Percentiles rank a stretch among this genome's conserved stretches.
Conservation (phyloP, 2,329 filamentous ascomycete genomes). For the Leptodontidium sp. region DNA sequence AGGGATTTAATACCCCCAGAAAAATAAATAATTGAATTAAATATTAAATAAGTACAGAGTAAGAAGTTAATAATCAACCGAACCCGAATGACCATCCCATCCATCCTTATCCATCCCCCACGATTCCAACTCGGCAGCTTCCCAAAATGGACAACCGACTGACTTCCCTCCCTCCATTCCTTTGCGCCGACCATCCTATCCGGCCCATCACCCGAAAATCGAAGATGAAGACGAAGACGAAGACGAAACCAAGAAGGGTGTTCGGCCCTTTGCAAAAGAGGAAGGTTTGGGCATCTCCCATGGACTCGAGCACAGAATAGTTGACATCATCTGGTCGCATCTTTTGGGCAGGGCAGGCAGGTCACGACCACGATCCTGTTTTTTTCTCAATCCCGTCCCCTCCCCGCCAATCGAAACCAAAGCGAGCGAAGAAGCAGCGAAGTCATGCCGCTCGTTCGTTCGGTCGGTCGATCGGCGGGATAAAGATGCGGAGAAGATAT, state of each 20-base stretch:
- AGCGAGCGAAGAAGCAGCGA: background rate
- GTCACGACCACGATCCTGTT: constrained; percentile 11
- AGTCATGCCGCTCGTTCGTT: background rate
- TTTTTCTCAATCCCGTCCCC: background rate
- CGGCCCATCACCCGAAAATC: background rate
- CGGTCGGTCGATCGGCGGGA: background rate
- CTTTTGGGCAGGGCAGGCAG: background rate
- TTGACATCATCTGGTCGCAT: constrained; percentile 8
- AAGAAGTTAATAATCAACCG: background rate
- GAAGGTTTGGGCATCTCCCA: no score
- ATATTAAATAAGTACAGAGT: background rate
- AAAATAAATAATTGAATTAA: background rate
- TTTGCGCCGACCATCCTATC: background rate
- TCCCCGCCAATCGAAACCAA: background rate
- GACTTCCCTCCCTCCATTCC: background rate
- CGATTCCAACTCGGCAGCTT: constrained; percentile 3
- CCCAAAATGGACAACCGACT: background rate
- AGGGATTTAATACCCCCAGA: no score
- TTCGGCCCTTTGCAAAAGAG: background rate
- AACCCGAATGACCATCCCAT: background rate
- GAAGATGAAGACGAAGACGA: no score
- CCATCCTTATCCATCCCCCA: background rate
- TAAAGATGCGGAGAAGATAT: background rate
- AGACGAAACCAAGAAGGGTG: background rate
- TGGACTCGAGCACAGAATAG: no score